Base-by-base conservation (phyloP, 305 asterid species). In the Rubia peregrina region DNA sequence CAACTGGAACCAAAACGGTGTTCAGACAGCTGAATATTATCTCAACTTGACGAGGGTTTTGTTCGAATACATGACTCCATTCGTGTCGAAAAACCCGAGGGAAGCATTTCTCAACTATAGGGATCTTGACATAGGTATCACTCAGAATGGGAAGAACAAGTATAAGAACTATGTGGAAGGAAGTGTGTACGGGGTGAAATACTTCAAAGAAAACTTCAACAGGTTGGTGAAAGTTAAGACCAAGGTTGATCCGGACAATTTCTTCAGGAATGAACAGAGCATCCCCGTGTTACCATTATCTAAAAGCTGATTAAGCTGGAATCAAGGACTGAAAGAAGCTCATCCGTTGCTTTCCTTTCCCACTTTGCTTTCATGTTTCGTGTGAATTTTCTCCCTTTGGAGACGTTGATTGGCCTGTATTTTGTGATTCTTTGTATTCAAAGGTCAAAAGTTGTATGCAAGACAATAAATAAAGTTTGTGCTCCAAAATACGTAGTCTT, bases 81-180 rank as follows among this genome's bases (percentile, higher is more conserved):
- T 64, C 53, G 81, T 69, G 2, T 76, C 83, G 62, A 56, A 56
- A 9, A 56, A 56, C 6, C 62, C 62, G 0, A 56, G 62, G 62
- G 62, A 56, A 21, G 84, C 83, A 1, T 82, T 77, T 75, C 74
- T 80, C 16, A 80, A 82, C 49, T 80, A 79, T 41, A 80, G 80
- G 59, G 85, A 83, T 73, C 77, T 79, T 9, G 85, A 83, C 65
- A 22, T 83, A 36, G 85, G 87, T 1, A 16, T 68, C 41, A 81
- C 77, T 48, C 22, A 60, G 6, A 36, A 77, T 9, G 75, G 74
- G 0, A 65, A 75, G 13, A 55, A 74, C 9, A 80, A 81, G 33
- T 56, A 56, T 2, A 56, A 21, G 33, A 56, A 56, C 62, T 56
- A 19, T 21, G 26, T 56, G 62, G 62, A 56, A 19, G 62, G 62